Evolutionary conservation across 2,329 filamentous ascomycete species (phyloP), one percentile per base, ranked within the genome.

Genomic region (Monilinia vaccinii-corymbosi): DNA sequence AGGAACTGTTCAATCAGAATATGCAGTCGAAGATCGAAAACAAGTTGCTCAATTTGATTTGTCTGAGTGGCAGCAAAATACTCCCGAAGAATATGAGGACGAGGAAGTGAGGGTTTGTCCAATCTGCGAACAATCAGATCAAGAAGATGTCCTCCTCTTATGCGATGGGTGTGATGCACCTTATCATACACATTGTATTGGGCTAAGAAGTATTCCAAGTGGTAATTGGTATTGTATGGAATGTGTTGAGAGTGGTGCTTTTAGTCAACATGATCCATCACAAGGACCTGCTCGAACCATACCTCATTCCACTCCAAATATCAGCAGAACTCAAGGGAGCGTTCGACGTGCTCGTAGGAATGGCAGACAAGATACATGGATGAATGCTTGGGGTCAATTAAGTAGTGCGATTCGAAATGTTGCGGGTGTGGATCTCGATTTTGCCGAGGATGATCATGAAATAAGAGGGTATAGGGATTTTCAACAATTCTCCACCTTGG

Each of bases 111-210:
- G 83, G 60, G 89, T 89, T 21, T 99, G 94, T 73, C 87, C 90
- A 55, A 81, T 97, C 55, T 99, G 94, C 77, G 87, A 88, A 64
- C 82, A 84, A 55, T 80, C 85, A 66, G 91, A 94, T 66, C 84
- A 93, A 67, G 88, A 94, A 73, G 88, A 95, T 65, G 80, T 91
- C 21, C 81, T 96, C 56, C 85, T 97, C 66, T 83, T 96, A 62
- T 99, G 94, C 75, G 91, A 97, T 73, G 87, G 85, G 70, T 99
- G 94, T 77, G 88, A 96, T 77, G 86, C 87, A 38, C 83, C 89
- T 47, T 96, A 93, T 69, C 94, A 99, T 73, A 91, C 91, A 51
- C 89, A 95, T 73, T 99, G 94, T 73, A 84, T 96, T 63, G 92
- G 89, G 38, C 81, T 96, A 53, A 86, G 92, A 62, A 76, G 79